Base-by-base conservation (phyloP, 768 basidiomycete genomes). In the Mycena indigotica region DNA sequence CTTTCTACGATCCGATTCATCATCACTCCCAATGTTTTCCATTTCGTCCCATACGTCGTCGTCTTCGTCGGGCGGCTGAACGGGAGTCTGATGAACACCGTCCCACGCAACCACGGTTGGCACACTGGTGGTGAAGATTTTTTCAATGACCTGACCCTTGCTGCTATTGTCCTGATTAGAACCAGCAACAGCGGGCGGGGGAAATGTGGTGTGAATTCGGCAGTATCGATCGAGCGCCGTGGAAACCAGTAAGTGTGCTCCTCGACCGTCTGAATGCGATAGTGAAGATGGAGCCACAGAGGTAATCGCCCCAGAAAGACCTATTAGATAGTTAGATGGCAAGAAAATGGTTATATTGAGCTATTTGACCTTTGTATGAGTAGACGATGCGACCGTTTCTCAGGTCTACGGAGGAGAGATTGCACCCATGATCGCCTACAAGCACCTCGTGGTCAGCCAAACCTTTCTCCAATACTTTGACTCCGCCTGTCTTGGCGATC, bases 81-180 rank as follows among this genome's bases (percentile, higher is more conserved):
- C 53, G 17, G 53, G 40, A 25, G 46, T 28, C 4, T 56, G 25
- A 48, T 68, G 64, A 1, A 58, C 58, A 30, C 73, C 74, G 67
- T 87, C 89, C 88, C 86, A 92, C 19, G 83, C 73, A 35, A 87
- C 74, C 26, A 78, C 80, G 8, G 86, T 87, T 5, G 89, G 89
- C 3, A 76, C 72, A 52, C 80, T 80, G 46, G 83, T 86, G 67
- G 85, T 73, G 72, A 81, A 93, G 28, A 78, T 66, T 66, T 86
- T 92, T 29, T 84, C 83, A 3, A 89, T 67, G 16, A 89, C 78
- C 49, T 78, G 68, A 6, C 90, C 88, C 64, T 81, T 86, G 41
- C 73, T 69, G 48, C 8, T 5, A 23, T 44, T 44, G 6, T 85
- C 81, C 57, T 82, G 81, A 55, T 77, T 79, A 53, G 80, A 69